Base-by-base conservation (phyloP, 2,329 filamentous ascomycete species). In the Talaromyces islandicus region DNA sequence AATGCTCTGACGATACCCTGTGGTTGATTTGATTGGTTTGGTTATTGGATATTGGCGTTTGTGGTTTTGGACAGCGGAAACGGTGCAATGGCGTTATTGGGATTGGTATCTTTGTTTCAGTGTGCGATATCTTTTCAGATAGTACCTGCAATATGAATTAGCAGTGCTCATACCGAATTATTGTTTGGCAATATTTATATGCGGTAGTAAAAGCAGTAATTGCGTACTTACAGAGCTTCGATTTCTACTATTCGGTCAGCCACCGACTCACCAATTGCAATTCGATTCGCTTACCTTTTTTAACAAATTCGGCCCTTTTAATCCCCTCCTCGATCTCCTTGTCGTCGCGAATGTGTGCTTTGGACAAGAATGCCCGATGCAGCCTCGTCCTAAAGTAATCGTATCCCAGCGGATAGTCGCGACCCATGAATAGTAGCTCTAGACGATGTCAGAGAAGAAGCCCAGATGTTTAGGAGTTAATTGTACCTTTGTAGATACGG, bases 61-160 rank as follows among this genome's bases (percentile, higher is more conserved):
- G 54, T 19, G 19, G 21, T n/a, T 57, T 21, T 10, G 30, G 43
- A 17, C 32, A 27, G 24, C 21, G 48, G 7, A 29, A 29, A 29
- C 21, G 24, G 32, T 41, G 48, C 5, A 32, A 19, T 9, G 46
- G 12, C 19, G 65, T 60, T 68, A 75, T 61, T 66, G 66, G 62
- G 64, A 74, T 64, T 86, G 83, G 77, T 97, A 97, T 71, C 91
- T 83, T 77, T 94, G 88, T 70, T 88, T 87, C 69, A 97, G 78
- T 27, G 90, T 86, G 67, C 93, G 88, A 78, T 97, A 97, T 72
- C 90, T 85, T 80, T 95, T 96, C 69, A 97, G 81, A 78, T 94
- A 96, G 76, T 96, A 95, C 72, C 91, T 95, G 73, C 63, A 63
- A 58, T 64, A 62, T 57, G 58, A 64, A 65, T 73, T 62, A 70